Evolutionary conservation across 441 rosid genomes (phyloP).

Genomic region (Eugenia klotzschiana): DNA sequence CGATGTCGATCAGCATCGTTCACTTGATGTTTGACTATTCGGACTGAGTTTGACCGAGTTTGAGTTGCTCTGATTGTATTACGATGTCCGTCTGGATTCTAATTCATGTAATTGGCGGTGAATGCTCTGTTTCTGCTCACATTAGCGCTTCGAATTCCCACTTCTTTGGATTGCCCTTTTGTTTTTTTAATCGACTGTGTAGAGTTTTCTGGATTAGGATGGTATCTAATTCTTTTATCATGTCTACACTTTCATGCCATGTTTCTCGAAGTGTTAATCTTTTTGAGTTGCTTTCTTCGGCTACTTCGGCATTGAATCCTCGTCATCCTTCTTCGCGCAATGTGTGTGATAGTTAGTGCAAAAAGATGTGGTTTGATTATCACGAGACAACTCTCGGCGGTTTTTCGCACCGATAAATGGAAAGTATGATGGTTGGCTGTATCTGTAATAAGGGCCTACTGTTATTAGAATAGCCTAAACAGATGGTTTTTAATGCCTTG

Average conservation of each 20-base stretch:
- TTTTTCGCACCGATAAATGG: neutral
- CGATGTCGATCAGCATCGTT: neutral
- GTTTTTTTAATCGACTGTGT: neutral
- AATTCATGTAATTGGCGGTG: neutral
- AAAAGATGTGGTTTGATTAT: neutral
- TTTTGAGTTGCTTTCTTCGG: neutral
- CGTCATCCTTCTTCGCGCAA: neutral
- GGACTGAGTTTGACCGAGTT: neutral
- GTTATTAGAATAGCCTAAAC: neutral
- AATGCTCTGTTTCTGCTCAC: neutral
- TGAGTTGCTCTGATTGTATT: neutral
- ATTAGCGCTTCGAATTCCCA: neutral
- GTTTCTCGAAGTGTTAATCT: neutral
- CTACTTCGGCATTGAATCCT: neutral
- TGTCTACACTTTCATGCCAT: neutral
- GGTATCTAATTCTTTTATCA: neutral
- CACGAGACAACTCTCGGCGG: accelerated
- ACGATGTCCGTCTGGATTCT: neutral
- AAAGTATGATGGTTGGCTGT: neutral
- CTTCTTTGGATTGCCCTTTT: neutral
- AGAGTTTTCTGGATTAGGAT: neutral
- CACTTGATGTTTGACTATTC: neutral
- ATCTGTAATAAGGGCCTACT: neutral
- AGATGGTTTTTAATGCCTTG: neutral
- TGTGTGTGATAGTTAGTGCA: neutral